These are phyloP conservation scores for Fusarium euwallaceae DNA, from an alignment of 2,329 filamentous ascomycete species.

Conservation along the genomic window DNA sequence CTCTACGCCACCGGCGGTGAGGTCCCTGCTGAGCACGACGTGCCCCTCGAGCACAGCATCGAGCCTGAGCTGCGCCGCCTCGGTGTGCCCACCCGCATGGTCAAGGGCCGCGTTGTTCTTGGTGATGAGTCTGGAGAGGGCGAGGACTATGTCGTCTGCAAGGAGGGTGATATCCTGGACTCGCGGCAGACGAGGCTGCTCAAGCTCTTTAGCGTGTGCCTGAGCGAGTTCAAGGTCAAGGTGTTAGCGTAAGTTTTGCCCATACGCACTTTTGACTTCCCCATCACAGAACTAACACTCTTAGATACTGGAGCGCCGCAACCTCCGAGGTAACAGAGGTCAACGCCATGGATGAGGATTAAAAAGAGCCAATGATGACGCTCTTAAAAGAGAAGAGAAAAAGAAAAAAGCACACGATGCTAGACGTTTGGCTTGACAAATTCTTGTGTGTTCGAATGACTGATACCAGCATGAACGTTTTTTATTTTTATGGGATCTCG, in stretches of 20 bases:
- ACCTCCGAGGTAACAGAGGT: slow-evolving; percentile 70
- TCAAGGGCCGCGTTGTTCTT: slow-evolving; percentile 88
- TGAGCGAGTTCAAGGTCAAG: slow-evolving; percentile 90
- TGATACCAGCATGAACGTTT: slow-evolving; percentile 51
- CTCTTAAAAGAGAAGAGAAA: slow-evolving; percentile 1
- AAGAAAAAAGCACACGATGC: slow-evolving; percentile 38
- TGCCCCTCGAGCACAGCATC: slow-evolving; percentile 86
- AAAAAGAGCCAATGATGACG: slow-evolving; percentile 20
- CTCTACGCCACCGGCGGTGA: slow-evolving; percentile 87
- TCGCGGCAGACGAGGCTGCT: slow-evolving; percentile 92
- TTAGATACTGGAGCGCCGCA: slow-evolving; percentile 73
- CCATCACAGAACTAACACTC: slow-evolving; percentile 34
- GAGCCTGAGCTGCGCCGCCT: slow-evolving; percentile 92
- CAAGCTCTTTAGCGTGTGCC: slow-evolving; percentile 92
- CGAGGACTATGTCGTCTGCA: slow-evolving; percentile 81
- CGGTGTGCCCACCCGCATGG: slow-evolving; percentile 88
- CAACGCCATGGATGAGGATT: slow-evolving; percentile 55
- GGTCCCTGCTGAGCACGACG: slow-evolving; percentile 83
- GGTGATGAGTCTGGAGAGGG: slow-evolving; percentile 66
- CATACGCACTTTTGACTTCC: neutral
- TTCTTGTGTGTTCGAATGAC: slow-evolving; percentile 48
- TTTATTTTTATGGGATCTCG: slow-evolving; percentile 50
- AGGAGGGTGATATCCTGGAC: slow-evolving; percentile 86
- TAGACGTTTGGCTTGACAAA: slow-evolving; percentile 45
- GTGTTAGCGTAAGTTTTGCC: slow-evolving; percentile 74